Percentiles rank a stretch among this genome's conserved stretches.
Evolutionary conservation across 1,284 basidiomycete species (phyloP).

Genomic region (Ganoderma multipileum): DNA sequence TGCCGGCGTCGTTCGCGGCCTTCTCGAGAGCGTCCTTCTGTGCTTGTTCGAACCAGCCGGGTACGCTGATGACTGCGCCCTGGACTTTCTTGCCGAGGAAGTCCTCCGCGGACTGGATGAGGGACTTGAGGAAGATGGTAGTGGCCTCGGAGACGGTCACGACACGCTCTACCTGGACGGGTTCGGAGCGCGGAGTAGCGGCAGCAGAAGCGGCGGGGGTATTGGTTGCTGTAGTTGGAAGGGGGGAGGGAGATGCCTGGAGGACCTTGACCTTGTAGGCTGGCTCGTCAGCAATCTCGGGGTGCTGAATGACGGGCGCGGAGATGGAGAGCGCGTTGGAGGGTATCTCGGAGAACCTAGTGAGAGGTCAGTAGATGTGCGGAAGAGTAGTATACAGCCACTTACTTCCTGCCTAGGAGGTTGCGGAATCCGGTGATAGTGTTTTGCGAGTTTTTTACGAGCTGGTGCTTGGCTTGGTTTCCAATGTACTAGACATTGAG

Average conservation of each 20-base stretch:
- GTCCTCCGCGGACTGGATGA: slow-evolving; percentile 89
- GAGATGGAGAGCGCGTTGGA: slow-evolving; percentile 59
- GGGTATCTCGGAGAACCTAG: slow-evolving; percentile 79
- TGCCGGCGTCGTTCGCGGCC: slow-evolving; percentile 83
- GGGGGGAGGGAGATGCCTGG: slow-evolving; percentile 71
- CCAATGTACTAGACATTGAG: slow-evolving; percentile 81
- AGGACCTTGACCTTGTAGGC: slow-evolving; percentile 90
- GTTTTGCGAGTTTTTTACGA: slow-evolving; percentile 95
- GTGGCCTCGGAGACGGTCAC: slow-evolving; percentile 88
- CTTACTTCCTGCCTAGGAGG: slow-evolving; percentile 89
- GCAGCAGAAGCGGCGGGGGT: slow-evolving; percentile 75
- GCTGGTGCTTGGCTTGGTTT: slow-evolving; percentile 93
- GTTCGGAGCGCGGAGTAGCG: slow-evolving; percentile 82
- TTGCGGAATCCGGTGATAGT: slow-evolving; percentile 96
- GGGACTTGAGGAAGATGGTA: slow-evolving; percentile 85
- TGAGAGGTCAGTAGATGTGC: neutral
- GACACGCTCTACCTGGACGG: slow-evolving; percentile 76
- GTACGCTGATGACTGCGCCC: slow-evolving; percentile 88
- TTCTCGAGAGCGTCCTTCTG: slow-evolving; percentile 78
- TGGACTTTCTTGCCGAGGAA: slow-evolving; percentile 88
- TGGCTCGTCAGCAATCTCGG: slow-evolving; percentile 75
- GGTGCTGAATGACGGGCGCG: slow-evolving; percentile 78
- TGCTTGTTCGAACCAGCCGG: slow-evolving; percentile 74
- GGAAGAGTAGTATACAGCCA: slow-evolving; percentile 17
- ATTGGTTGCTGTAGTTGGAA: slow-evolving; percentile 56